These are phyloP conservation scores for Hyphopichia buzzinii DNA, from an alignment of 1,139 yeast genomes.

Conservation along the genomic window DNA sequence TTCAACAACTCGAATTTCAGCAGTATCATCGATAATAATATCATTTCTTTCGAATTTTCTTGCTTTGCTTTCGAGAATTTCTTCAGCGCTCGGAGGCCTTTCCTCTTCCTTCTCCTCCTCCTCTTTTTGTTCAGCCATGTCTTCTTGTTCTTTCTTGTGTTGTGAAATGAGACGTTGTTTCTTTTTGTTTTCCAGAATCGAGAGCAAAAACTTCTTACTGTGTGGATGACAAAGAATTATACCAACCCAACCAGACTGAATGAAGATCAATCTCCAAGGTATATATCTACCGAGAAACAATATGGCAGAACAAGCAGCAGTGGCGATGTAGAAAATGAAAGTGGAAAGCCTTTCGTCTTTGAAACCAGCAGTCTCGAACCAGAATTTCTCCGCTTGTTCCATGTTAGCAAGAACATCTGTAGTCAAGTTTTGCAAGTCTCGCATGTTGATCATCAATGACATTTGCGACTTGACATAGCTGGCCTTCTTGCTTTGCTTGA, in stretches of 20 bases:
- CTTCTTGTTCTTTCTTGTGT: constrained; percentile 6
- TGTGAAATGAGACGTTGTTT: constrained; percentile 11
- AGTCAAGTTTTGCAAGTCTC: constrained; percentile 63
- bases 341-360: constrained; percentile 70
- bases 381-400: constrained; percentile 54
- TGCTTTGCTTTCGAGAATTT: constrained; percentile 16
- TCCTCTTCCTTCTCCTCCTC: constrained; percentile 9
- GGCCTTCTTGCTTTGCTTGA: constrained; percentile 17
- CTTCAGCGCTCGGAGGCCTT: constrained; percentile 6
- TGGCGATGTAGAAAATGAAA: constrained; percentile 40
- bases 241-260: constrained; percentile 54
- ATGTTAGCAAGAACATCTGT: constrained; percentile 51
- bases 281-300: constrained; percentile 59
- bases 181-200: constrained; percentile 11
- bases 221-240: constrained; percentile 57
- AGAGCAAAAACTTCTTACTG: constrained; percentile 33
- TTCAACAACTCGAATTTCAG: constrained; percentile 63
- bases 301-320: constrained; percentile 32
- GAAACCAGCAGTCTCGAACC: constrained; percentile 69
- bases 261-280: constrained; percentile 64
- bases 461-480: constrained; percentile 35
- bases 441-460: constrained; percentile 51
- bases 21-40: constrained; percentile 65
- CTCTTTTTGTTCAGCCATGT: constrained; percentile 3
- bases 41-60: constrained; percentile 43